Evolutionary conservation across 2,329 filamentous ascomycete species (phyloP), one percentile per base, ranked within the genome.

Genomic region (Colletotrichum noveboracense): DNA sequence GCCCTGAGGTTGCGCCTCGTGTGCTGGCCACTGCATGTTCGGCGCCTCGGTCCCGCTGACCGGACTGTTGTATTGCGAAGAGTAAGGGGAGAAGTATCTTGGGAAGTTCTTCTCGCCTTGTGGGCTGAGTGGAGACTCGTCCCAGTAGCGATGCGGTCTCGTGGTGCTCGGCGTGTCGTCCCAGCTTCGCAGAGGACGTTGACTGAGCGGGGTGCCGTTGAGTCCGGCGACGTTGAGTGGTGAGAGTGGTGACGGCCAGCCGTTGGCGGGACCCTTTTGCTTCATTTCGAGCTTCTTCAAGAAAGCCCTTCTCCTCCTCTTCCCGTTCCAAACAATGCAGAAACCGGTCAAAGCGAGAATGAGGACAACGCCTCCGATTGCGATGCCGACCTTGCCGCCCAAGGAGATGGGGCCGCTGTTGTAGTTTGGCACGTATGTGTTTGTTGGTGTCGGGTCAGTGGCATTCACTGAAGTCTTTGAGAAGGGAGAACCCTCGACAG

Each of bases 1-100:
- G 43, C 80, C 3, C 43, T n/a, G 14, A 8, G 56, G 32, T 14
- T 14, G 28, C 4, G 56, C n/a, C 2, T n/a, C 79, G 73, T 81
- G 78, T 2, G 62, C 60, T 12, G 85, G 87, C 87, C 87, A 88
- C 18, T 82, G 78, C 77, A 82, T 81, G 12, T 78, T 77, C 0
- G 80, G 79, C 3, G 78, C 80, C 43, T 88, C 87, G 1, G 82
- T 83, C 0, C 84, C 87, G 69, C 69, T 71, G 1, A 71, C 69
- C 12, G 69, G 69, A 3, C 74, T 76, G n/a, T 76, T 76, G 82
- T 88, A 92, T 75, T 91, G 89, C 55, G 90, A 91, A 24, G 86
- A 87, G 79, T 93, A 93, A 0, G 91, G 91, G 5, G 90, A 92
- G 77, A 91, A 88, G 82, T 92, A 91, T 8, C 85, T 87, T 1